These are phyloP conservation scores for Hypoxylon subgilvum DNA, from an alignment of 495 filamentous ascomycete genomes.

Conservation along the genomic window DNA sequence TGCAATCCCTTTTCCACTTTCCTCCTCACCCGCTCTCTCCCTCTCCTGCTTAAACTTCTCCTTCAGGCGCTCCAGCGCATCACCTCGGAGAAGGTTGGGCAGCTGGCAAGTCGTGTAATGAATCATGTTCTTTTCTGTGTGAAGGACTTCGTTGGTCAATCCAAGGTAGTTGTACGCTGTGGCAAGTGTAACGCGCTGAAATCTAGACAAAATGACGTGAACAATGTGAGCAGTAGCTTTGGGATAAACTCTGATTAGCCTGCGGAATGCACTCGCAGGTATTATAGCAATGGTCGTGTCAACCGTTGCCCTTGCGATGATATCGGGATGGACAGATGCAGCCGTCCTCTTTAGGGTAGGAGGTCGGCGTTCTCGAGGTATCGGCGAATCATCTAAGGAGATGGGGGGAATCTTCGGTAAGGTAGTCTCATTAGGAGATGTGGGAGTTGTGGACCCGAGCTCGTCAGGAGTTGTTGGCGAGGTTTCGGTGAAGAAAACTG, in stretches of 20 bases:
- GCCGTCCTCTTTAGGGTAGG: conserved; percentile 46
- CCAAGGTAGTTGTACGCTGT: conserved; percentile 95
- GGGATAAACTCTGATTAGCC: conserved; percentile 92
- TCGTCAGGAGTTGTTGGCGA: conserved; percentile 15
- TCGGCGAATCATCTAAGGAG: conserved; percentile 64
- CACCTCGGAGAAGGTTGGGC: conserved; percentile 87
- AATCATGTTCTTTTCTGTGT: conserved; percentile 89
- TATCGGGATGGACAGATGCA: conserved; percentile 92
- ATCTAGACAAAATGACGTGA: conserved; percentile 90
- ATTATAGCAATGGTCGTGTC: conserved; percentile 99
- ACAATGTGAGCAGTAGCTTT: conserved; percentile 97
- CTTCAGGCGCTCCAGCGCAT: conserved; percentile 83
- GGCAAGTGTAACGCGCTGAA: conserved; percentile 91
- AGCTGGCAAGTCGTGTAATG: conserved; percentile 89
- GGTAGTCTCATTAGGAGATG: conserved; percentile 23
- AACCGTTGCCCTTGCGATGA: conserved; percentile 93
- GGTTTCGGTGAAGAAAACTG: conserved; percentile 27
- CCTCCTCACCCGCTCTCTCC: conserved; percentile 82
- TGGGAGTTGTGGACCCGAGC: conserved; percentile 25
- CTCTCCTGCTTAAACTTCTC: conserved; percentile 88
- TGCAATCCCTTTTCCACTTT: conserved; percentile 91
- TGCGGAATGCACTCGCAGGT: conserved; percentile 90
- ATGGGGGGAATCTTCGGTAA: conserved; percentile 69
- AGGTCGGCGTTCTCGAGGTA: conserved; percentile 28
- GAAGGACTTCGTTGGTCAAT: conserved; percentile 84